Evolutionary conservation across 2,329 filamentous ascomycete genomes (phyloP).

Genomic region (Fusarium sp.): DNA sequence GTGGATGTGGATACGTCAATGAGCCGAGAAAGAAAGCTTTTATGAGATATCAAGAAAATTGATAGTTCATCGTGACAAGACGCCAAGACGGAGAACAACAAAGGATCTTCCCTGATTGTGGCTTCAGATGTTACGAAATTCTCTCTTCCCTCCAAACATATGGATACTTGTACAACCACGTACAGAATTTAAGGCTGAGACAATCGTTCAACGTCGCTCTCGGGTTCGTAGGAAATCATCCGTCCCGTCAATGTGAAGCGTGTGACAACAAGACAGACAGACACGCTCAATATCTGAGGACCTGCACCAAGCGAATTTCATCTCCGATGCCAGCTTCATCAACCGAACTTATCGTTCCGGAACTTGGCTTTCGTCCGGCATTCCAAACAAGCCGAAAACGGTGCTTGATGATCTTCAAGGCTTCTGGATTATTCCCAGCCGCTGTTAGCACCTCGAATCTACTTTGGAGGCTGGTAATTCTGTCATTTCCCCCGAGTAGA

Average conservation of each 20-base stretch:
- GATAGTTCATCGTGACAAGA: background rate
- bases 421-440: background rate
- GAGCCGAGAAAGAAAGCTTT: background rate
- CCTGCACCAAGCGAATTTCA: background rate
- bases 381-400: background rate
- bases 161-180: background rate
- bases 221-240: background rate
- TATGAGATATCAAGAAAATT: background rate
- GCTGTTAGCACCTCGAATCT: background rate
- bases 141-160: background rate
- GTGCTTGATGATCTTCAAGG: background rate
- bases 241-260: background rate
- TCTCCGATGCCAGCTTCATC: constrained; percentile 5
- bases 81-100: constrained; percentile 1
- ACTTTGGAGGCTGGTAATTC: constrained; percentile 2
- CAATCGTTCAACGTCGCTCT: background rate
- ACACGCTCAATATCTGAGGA: background rate
- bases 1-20: constrained; percentile 6
- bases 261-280: background rate
- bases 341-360: background rate
- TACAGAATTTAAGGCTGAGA: background rate
- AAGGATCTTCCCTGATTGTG: background rate
- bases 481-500: background rate
- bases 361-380: background rate
- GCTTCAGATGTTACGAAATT: background rate